Evolutionary conservation across 495 filamentous ascomycete species (phyloP).

Genomic region (Acidomyces sp.): DNA sequence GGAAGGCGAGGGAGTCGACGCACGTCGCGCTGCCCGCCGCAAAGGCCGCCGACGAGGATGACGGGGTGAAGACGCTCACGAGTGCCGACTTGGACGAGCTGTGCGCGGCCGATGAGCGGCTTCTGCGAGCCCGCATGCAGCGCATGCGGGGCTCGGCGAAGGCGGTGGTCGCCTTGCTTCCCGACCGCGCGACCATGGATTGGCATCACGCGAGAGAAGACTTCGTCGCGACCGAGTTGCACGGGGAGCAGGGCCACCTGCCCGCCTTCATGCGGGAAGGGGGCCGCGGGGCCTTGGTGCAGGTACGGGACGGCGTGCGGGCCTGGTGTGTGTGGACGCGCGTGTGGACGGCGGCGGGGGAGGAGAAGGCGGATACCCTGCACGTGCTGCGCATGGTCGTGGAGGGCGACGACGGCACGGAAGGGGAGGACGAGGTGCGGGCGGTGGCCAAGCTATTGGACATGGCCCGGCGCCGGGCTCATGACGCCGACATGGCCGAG

Average conservation of each 20-base stretch:
- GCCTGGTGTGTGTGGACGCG: slow-evolving; percentile 77
- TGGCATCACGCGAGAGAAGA: slow-evolving; percentile 88
- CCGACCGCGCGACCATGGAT: slow-evolving; percentile 55
- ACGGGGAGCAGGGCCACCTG: slow-evolving; percentile 32
- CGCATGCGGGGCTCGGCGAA: slow-evolving; percentile 19
- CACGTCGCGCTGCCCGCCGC: slow-evolving; percentile 53
- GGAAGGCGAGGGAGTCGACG: slow-evolving; percentile 56
- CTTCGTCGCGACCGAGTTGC: slow-evolving; percentile 50
- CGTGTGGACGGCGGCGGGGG: slow-evolving; percentile 43
- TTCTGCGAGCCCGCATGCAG: slow-evolving; percentile 32
- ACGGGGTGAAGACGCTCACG: slow-evolving; percentile 35
- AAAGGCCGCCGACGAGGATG: slow-evolving; percentile 24
- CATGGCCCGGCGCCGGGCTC: slow-evolving; percentile 43
- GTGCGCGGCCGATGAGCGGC: slow-evolving; percentile 43
- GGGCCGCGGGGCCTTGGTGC: slow-evolving; percentile 2
- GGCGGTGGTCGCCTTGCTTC: slow-evolving; percentile 53
- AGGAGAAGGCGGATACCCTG: slow-evolving; percentile 48
- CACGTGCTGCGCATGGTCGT: slow-evolving; percentile 69
- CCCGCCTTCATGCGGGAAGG: background rate
- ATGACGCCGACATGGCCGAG: slow-evolving; percentile 44
- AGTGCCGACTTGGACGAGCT: too few species aligned
- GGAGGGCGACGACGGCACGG: slow-evolving; percentile 36
- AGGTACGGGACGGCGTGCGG: slow-evolving; percentile 32
- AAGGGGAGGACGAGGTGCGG: background rate
- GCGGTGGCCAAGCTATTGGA: slow-evolving; percentile 41